phyloP scores from a whole-genome alignment of 2,329 filamentous ascomycete species.

The Phialophora macrospora region DNA sequence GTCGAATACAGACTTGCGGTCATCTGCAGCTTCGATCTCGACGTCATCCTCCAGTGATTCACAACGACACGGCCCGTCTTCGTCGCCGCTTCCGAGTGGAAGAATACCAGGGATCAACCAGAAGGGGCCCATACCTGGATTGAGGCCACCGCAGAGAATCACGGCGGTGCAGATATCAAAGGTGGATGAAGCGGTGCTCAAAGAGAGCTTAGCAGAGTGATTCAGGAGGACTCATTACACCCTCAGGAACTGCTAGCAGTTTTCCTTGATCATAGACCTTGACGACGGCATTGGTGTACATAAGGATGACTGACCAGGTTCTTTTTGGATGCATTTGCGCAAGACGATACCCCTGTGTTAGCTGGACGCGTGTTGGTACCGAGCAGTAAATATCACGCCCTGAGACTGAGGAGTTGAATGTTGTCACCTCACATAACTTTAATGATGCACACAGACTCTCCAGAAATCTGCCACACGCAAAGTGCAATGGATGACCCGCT shows the following conservation, averaged over 20 bases:
- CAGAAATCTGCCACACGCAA: too few species aligned
- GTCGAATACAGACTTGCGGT: constrained; percentile 34
- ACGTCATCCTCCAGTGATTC: constrained; percentile 14
- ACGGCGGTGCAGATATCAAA: constrained; percentile 61
- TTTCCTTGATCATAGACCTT: background rate
- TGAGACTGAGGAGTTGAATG: background rate
- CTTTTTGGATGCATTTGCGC: background rate
- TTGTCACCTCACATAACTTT: too few species aligned
- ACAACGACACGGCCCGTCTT: constrained; percentile 23
- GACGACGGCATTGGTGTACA: background rate
- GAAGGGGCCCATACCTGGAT: constrained; percentile 72
- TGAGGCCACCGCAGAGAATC: constrained; percentile 62
- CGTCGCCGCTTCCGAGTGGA: constrained; percentile 46
- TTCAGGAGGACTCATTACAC: background rate
- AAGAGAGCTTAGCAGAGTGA: constrained; percentile 61
- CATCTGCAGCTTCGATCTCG: constrained; percentile 25
- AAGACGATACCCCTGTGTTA: background rate
- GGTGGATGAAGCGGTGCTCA: constrained; percentile 65
- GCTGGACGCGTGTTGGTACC: background rate
- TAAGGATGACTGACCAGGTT: background rate
- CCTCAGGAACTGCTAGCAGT: background rate
- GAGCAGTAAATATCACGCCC: background rate
- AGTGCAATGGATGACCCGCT: too few species aligned
- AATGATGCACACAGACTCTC: too few species aligned
- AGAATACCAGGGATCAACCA: constrained; percentile 75